A percentile compares a stretch with the other conserved stretches of the same genome.
phyloP scores from a whole-genome alignment of 495 filamentous ascomycete genomes.

The Penicillium coffeae region DNA sequence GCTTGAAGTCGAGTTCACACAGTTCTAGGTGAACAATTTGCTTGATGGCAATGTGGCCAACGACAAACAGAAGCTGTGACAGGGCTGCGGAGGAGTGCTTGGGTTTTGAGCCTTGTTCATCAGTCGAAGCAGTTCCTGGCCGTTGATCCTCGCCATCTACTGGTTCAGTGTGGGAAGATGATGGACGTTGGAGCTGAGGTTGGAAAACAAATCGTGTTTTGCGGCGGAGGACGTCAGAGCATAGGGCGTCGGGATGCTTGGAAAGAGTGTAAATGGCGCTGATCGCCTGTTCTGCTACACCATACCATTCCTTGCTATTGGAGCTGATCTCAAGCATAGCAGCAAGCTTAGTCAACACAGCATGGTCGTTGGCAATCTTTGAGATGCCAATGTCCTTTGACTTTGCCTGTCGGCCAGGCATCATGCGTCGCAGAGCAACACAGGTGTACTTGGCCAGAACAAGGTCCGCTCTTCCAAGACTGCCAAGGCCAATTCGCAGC shows the following conservation, averaged over 20 bases:
- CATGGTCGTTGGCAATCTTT: slow-evolving; percentile 87
- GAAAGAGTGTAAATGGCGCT: slow-evolving; percentile 93
- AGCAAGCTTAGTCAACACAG: slow-evolving; percentile 75
- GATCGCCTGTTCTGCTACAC: slow-evolving; percentile 96
- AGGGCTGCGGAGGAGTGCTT: slow-evolving; percentile 61
- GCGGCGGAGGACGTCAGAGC: slow-evolving; percentile 83
- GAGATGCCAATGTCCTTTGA: slow-evolving; percentile 63
- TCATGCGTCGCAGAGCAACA: slow-evolving; percentile 85
- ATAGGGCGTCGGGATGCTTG: slow-evolving; percentile 90
- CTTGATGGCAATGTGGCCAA: slow-evolving; percentile 95
- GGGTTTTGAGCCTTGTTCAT: slow-evolving; percentile 23
- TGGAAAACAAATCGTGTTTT: slow-evolving; percentile 83
- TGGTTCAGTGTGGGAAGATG: slow-evolving; percentile 25
- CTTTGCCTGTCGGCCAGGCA: slow-evolving; percentile 75
- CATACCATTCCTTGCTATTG: slow-evolving; percentile 93
- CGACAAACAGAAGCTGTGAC: slow-evolving; percentile 90
- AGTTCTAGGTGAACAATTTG: slow-evolving; percentile 99
- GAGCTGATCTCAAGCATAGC: slow-evolving; percentile 77
- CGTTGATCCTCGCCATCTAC: slow-evolving; percentile 47
- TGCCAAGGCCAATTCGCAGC: slow-evolving; percentile 82
- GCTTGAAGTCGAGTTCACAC: slow-evolving; percentile 95
- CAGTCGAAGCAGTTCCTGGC: slow-evolving; percentile 33
- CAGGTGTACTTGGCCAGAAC: slow-evolving; percentile 92
- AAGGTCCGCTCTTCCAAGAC: slow-evolving; percentile 73
- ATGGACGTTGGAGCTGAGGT: slow-evolving; percentile 31